Evolutionary conservation across 1,284 basidiomycete genomes (phyloP).

Genomic region (Heterobasidion annosum): DNA sequence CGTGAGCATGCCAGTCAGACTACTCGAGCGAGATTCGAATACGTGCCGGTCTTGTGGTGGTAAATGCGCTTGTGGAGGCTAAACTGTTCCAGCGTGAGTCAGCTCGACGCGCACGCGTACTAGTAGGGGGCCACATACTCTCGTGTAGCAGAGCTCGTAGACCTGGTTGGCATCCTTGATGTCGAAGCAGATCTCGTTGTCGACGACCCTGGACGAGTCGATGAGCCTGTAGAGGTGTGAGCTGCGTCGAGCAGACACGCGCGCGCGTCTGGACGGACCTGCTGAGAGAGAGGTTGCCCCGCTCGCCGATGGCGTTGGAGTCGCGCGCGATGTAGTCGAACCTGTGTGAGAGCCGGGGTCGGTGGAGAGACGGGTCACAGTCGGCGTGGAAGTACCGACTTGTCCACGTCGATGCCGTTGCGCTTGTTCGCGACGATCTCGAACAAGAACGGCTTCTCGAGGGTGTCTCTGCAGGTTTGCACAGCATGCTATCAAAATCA

Average conservation of each 20-base stretch:
- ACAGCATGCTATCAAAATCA: slow-evolving; percentile 2
- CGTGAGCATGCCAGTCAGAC: background rate
- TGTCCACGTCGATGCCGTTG: slow-evolving; percentile 78
- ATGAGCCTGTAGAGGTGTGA: slow-evolving; percentile 39
- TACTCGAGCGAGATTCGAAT: background rate
- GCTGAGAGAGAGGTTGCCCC: slow-evolving; percentile 42
- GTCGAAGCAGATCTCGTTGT: slow-evolving; percentile 66
- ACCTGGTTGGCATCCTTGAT: slow-evolving; percentile 73
- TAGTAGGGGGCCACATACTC: no score
- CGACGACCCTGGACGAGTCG: slow-evolving; percentile 61
- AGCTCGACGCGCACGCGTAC: no score
- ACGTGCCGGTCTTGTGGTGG: slow-evolving; percentile 65
- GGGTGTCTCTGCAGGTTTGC: slow-evolving; percentile 9
- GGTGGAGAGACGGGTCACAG: background rate
- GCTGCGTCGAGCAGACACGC: background rate
- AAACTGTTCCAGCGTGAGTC: slow-evolving; percentile 29
- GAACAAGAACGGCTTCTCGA: slow-evolving; percentile 42
- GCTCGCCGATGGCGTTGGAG: slow-evolving; percentile 59
- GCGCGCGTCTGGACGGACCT: slow-evolving; percentile 23
- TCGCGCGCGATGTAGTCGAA: slow-evolving; percentile 77
- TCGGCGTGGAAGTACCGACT: slow-evolving; percentile 27
- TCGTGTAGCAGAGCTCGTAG: slow-evolving; percentile 60
- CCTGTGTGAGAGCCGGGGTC: slow-evolving; percentile 21
- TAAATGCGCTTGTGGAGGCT: slow-evolving; percentile 71
- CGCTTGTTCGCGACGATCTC: slow-evolving; percentile 73